Conservation (phyloP, 2,329 filamentous ascomycete species). For the Fusarium kyushuense region DNA sequence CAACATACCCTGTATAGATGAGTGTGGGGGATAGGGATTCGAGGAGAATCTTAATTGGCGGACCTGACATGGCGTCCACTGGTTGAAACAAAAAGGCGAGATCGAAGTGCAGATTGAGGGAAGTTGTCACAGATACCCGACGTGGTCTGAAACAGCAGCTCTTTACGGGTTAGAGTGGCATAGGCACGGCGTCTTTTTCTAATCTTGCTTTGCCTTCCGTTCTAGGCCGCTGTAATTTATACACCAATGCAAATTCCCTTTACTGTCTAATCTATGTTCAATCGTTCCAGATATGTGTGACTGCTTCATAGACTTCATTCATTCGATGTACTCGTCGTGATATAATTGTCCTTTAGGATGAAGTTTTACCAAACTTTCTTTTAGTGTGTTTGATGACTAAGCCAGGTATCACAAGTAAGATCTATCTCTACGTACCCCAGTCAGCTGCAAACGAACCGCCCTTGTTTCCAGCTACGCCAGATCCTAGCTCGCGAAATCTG, state of each 20-base stretch:
- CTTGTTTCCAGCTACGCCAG: not conserved
- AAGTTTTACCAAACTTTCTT: not conserved
- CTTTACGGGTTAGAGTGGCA: slow-evolving; percentile 63
- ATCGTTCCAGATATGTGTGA: not conserved
- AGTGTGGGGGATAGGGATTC: slow-evolving; percentile 48
- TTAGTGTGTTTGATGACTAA: slow-evolving; percentile 28
- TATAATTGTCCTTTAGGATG: not conserved
- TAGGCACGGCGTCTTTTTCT: slow-evolving; percentile 61
- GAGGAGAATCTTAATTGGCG: slow-evolving; percentile 49
- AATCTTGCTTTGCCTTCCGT: slow-evolving; percentile 60
- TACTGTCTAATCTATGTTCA: slow-evolving; percentile 36
- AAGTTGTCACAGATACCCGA: slow-evolving; percentile 57
- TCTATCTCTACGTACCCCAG: not conserved
- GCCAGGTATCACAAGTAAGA: not conserved
- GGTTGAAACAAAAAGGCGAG: slow-evolving; percentile 61
- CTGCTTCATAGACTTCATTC: no score
- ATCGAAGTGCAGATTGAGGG: slow-evolving; percentile 59
- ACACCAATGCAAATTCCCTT: slow-evolving; percentile 69
- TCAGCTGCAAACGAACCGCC: not conserved
- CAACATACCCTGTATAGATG: slow-evolving; percentile 58
- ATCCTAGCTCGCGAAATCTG: not conserved
- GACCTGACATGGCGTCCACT: slow-evolving; percentile 55
- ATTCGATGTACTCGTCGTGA: not conserved
- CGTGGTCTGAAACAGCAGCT: slow-evolving; percentile 57
- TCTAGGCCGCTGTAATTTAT: slow-evolving; percentile 73